These are phyloP conservation scores for Dictyostelium firmibasis DNA, from an alignment of 78 protist species.

Conservation along the genomic window DNA sequence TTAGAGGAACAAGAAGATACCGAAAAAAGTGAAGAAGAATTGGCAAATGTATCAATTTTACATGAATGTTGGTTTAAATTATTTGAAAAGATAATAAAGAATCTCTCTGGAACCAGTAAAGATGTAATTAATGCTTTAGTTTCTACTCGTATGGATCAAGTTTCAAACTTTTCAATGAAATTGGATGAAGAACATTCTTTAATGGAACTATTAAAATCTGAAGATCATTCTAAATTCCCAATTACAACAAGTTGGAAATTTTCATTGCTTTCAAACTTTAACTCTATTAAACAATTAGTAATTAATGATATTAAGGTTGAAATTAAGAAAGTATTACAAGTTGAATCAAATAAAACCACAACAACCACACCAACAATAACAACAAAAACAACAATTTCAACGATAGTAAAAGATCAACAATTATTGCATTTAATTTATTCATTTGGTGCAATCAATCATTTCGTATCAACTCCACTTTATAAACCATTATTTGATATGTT, in stretches of 20 bases:
- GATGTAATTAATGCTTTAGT: conserved; percentile 12
- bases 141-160: conserved; percentile 51
- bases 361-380: too few relatives aligned
- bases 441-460: conserved; percentile 10
- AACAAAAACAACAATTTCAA: background rate
- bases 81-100: background rate
- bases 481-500: conserved; percentile 4
- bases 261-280: conserved; percentile 25
- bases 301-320: background rate
- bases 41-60: background rate
- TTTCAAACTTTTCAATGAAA: conserved; percentile 14
- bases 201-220: background rate
- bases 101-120: background rate
- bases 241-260: conserved; percentile 27
- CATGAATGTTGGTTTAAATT: conserved; percentile 64
- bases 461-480: background rate
- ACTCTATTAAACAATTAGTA: background rate
- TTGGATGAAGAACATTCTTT: background rate
- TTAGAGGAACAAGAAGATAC: background rate
- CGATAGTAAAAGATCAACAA: conserved; percentile 38
- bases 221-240: background rate
- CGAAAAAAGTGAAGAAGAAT: background rate
- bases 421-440: conserved; percentile 41
- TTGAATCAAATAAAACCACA: too few relatives aligned
- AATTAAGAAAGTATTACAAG: background rate